A percentile compares a stretch with the other conserved stretches of the same genome.
Conservation (phyloP, 768 basidiomycete species). For the Terana coerulea region DNA sequence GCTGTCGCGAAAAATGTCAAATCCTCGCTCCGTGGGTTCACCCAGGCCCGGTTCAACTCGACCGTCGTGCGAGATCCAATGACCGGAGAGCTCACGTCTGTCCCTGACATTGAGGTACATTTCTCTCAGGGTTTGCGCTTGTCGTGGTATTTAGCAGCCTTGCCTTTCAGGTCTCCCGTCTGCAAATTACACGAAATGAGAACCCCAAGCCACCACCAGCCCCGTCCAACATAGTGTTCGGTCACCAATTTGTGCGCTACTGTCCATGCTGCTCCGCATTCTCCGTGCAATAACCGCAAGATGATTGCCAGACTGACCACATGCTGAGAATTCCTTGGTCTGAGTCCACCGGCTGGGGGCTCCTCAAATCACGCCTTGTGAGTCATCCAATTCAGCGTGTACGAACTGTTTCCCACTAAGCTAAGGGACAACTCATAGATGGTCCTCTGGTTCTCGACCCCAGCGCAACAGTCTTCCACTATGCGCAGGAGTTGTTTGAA, state of each 20-base stretch:
- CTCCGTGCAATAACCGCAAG: constrained; percentile 1
- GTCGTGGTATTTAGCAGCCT: neutral
- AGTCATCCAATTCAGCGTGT: constrained; percentile 21
- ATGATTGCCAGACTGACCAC: constrained; percentile 70
- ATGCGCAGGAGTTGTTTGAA: constrained; percentile 89
- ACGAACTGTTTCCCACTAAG: neutral
- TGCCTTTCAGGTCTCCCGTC: constrained; percentile 37
- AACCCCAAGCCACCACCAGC: constrained; percentile 63
- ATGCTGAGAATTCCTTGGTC: constrained; percentile 81
- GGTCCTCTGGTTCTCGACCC: constrained; percentile 73
- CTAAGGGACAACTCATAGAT: constrained; percentile 34
- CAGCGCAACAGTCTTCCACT: constrained; percentile 83
- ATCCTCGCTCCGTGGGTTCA: neutral
- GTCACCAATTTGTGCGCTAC: constrained; percentile 70
- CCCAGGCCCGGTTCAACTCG: constrained; percentile 12
- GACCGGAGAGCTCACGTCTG: constrained; percentile 46
- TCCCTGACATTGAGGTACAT: constrained; percentile 53
- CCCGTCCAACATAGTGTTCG: constrained; percentile 71
- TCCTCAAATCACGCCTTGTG: constrained; percentile 83
- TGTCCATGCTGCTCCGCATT: neutral
- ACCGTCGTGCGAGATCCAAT: constrained; percentile 34
- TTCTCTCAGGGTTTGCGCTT: neutral
- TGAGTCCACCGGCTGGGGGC: constrained; percentile 71
- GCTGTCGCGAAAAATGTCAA: neutral
- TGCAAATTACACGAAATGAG: constrained; percentile 44